Percentiles rank a stretch among this genome's conserved stretches.
phyloP scores from a whole-genome alignment of 148 eudicot genomes.

The Salicornia ramosissima region DNA sequence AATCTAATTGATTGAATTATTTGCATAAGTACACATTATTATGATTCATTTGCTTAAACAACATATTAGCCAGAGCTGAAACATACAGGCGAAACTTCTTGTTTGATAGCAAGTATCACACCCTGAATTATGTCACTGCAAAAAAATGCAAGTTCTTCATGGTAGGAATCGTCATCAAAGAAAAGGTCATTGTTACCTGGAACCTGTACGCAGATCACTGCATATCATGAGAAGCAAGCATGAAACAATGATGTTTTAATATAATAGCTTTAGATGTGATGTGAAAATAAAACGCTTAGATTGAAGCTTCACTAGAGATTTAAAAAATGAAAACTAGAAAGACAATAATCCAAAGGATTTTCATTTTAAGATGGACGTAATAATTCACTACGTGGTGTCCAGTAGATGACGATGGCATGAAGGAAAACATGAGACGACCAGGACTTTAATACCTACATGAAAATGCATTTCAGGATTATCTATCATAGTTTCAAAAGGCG shows the following conservation, averaged over 20 bases:
- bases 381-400: not conserved
- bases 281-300: not conserved
- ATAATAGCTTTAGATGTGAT: not conserved
- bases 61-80: constrained; percentile 6
- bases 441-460: no score
- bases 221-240: not conserved
- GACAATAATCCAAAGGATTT: not conserved
- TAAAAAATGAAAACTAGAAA: not conserved
- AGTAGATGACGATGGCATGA: not conserved
- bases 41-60: constrained; percentile 7
- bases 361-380: not conserved
- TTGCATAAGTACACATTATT: constrained; percentile 13
- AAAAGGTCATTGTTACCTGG: constrained; percentile 41
- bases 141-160: constrained; percentile 47
- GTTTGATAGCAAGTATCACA: constrained; percentile 34
- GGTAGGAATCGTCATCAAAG: constrained; percentile 41
- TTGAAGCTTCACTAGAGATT: not conserved
- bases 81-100: constrained; percentile 55
- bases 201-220: constrained; percentile 30
- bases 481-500: no score
- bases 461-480: no score
- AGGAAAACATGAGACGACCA: not conserved
- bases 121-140: constrained; percentile 36
- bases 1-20: constrained; percentile 32
- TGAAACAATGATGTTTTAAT: not conserved